phyloP scores from a whole-genome alignment of 2,329 filamentous ascomycete species.

The Thielaviopsis euricoi region DNA sequence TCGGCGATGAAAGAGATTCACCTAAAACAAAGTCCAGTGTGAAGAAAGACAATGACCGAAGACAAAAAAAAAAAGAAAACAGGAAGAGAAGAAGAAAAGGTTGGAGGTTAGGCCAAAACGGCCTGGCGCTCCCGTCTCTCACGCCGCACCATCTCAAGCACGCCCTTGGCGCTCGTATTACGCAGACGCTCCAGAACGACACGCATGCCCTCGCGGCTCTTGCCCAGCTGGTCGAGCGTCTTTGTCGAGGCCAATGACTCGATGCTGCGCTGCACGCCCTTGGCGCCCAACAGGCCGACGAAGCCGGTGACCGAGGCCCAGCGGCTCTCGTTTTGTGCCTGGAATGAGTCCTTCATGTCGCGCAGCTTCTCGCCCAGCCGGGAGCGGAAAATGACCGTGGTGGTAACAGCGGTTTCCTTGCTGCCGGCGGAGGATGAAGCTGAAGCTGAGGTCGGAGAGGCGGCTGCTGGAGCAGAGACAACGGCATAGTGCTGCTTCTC shows the following conservation, averaged over 20 bases:
- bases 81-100: background rate
- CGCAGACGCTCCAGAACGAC: constrained; percentile 57
- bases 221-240: constrained; percentile 61
- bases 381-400: constrained; percentile 58
- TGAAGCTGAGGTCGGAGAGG: constrained; percentile 14
- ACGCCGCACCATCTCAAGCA: constrained; percentile 37
- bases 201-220: constrained; percentile 70
- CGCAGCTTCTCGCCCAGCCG: constrained; percentile 53
- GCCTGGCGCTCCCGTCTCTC: constrained; percentile 18
- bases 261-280: constrained; percentile 62
- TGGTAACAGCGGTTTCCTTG: constrained; percentile 46
- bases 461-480: background rate
- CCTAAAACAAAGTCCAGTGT: background rate
- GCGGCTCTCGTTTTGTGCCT: constrained; percentile 22
- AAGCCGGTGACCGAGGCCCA: constrained; percentile 32
- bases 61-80: background rate
- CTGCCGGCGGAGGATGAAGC: constrained; percentile 15
- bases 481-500: constrained; percentile 52
- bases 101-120: background rate
- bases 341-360: constrained; percentile 32
- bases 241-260: constrained; percentile 63
- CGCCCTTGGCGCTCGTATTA: constrained; percentile 40
- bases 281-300: constrained; percentile 44
- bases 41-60: too few species aligned
- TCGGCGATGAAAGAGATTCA: background rate